A percentile compares a stretch with the other conserved stretches of the same genome.
Conservation (phyloP, 179 eudicot species). For the Amaranthus tricolor region DNA sequence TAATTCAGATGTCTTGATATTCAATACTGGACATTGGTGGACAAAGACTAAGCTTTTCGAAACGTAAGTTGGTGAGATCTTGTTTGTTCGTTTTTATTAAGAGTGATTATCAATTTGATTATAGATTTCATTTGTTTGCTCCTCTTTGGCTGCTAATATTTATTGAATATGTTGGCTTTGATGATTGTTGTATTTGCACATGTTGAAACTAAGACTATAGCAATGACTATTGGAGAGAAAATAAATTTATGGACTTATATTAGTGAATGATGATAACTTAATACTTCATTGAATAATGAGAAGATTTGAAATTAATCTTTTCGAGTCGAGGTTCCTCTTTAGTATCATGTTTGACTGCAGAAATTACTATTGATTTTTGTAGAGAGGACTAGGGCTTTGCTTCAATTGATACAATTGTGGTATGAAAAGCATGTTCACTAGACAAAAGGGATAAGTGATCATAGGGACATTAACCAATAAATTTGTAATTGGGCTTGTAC, state of each 20-base stretch:
- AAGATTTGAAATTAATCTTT: not conserved
- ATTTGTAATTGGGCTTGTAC: too few relatives aligned
- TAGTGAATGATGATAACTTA: not conserved
- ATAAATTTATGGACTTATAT: too few relatives aligned
- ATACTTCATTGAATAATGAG: not conserved
- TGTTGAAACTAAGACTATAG: not conserved
- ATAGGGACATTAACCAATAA: too few relatives aligned
- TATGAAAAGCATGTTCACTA: not conserved
- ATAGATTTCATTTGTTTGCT: not conserved
- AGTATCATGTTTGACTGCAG: not conserved
- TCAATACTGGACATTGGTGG: constrained; percentile 99
- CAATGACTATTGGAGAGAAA: too few relatives aligned
- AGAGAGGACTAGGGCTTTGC: not conserved
- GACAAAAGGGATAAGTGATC: not conserved
- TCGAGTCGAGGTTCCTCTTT: not conserved
- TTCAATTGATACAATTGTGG: not conserved
- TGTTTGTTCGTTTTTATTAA: not conserved
- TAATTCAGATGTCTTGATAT: constrained; percentile 76
- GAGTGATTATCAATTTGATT: not conserved
- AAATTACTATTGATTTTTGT: too few relatives aligned
- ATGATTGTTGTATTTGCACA: not conserved
- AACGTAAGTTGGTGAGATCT: constrained; percentile 50
- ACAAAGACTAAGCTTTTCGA: constrained; percentile 83
- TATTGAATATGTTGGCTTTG: not conserved
- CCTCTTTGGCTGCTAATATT: not conserved